A percentile compares a stretch with the other conserved stretches of the same genome.
These are phyloP conservation scores for Phytopythium vexans DNA, from an alignment of 352 stramenopile genomes.

Conservation along the genomic window DNA sequence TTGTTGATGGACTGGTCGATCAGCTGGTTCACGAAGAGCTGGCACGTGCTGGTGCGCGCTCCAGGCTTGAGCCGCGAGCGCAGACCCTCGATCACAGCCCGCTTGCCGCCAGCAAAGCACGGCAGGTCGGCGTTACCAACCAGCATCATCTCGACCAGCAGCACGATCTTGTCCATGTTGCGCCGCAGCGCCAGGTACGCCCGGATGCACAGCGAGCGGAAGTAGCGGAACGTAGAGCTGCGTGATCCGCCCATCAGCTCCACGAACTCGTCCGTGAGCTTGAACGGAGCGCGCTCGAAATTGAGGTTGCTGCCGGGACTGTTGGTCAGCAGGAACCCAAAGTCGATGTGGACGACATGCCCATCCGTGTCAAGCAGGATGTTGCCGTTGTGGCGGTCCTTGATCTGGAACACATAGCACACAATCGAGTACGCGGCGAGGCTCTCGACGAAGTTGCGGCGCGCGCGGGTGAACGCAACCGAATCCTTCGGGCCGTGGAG, in stretches of 20 bases:
- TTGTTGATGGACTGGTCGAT: conserved; percentile 89
- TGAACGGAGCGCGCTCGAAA: conserved; percentile 97
- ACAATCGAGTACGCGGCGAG: conserved; percentile 98
- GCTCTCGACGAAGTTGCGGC: conserved; percentile 88
- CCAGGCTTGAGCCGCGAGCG: conserved; percentile 72
- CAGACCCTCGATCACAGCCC: conserved; percentile 73
- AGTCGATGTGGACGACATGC: conserved; percentile 99
- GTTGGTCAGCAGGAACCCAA: conserved; percentile 97
- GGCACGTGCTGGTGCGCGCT: conserved; percentile 74
- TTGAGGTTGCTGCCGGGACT: conserved; percentile 92
- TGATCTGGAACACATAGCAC: conserved; percentile 98
- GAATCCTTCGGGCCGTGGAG: conserved; percentile 88
- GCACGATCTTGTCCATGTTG: conserved; percentile 94
- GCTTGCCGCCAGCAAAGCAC: conserved; percentile 84
- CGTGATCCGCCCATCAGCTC: conserved; percentile 93
- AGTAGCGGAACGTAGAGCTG: conserved; percentile 92
- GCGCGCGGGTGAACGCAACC: conserved; percentile 66
- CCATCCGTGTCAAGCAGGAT: conserved; percentile 97
- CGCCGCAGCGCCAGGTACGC: conserved; percentile 93
- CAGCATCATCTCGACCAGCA: conserved; percentile 96
- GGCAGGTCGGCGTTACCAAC: conserved; percentile 81
- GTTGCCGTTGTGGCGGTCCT: conserved; percentile 99
- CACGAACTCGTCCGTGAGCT: conserved; percentile 96
- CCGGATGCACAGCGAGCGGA: conserved; percentile 94
- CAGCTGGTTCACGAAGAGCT: conserved; percentile 82